A percentile compares a stretch with the other conserved stretches of the same genome.
Conservation (phyloP, 768 basidiomycete genomes). For the Mycena leptocephala region DNA sequence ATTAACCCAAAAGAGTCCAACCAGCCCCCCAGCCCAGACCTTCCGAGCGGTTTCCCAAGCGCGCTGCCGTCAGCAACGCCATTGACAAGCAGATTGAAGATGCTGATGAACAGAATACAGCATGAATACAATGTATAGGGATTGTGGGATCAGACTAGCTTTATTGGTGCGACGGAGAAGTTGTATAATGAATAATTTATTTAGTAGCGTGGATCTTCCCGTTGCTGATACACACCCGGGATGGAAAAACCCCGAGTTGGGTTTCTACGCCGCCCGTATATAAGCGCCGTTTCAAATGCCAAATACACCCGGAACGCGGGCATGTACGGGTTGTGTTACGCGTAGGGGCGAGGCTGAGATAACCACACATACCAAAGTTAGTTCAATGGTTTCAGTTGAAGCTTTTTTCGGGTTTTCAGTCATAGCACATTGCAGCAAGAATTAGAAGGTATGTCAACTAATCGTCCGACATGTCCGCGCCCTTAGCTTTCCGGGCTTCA, state of each 20-base stretch:
- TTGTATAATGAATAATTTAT: not conserved
- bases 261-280: not conserved
- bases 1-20: not conserved
- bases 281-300: constrained; percentile 17
- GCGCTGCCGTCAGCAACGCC: not conserved
- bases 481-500: constrained; percentile 60
- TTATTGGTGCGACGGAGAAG: not conserved
- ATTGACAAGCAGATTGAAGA: not conserved
- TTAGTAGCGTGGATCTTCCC: not conserved
- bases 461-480: constrained; percentile 66
- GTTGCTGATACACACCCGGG: not conserved
- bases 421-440: not conserved
- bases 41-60: not conserved
- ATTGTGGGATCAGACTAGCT: not conserved
- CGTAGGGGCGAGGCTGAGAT: not conserved
- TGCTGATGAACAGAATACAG: not conserved
- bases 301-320: not conserved
- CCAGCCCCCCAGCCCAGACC: not conserved
- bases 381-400: not conserved
- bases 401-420: not conserved
- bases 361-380: not conserved
- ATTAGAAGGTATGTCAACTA: constrained; percentile 35
- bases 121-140: not conserved
- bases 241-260: constrained; percentile 9
- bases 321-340: not conserved